A percentile compares a stretch with the other conserved stretches of the same genome.
Conservation (phyloP, 306 rosid species). For the Trifolium fragiferum region DNA sequence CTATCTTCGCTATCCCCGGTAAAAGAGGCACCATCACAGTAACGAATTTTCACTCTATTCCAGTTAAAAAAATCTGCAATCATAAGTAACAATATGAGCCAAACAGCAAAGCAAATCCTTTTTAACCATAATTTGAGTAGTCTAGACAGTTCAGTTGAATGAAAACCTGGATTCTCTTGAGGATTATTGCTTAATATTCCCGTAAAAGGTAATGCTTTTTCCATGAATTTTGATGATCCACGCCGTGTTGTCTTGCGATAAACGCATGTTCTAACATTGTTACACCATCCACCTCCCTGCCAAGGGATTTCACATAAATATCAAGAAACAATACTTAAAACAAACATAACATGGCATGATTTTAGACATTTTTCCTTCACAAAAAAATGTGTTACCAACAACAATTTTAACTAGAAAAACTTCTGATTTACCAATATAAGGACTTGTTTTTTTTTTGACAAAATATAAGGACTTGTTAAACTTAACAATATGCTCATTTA, state of each 20-base stretch:
- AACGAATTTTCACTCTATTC: slow-evolving; percentile 91
- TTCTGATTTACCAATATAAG: slow-evolving; percentile 1
- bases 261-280: slow-evolving; percentile 64
- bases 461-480: background rate
- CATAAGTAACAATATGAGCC: slow-evolving; percentile 38
- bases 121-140: slow-evolving; percentile 25
- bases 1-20: slow-evolving; percentile 73
- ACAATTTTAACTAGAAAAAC: background rate
- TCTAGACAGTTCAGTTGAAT: slow-evolving; percentile 20
- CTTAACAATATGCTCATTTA: background rate
- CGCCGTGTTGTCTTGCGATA: slow-evolving; percentile 74
- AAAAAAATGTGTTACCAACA: background rate
- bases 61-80: slow-evolving; percentile 87
- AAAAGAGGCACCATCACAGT: slow-evolving; percentile 96
- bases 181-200: slow-evolving; percentile 81
- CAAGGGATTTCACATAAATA: slow-evolving; percentile 46
- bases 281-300: slow-evolving; percentile 99
- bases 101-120: background rate
- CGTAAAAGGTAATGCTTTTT: slow-evolving; percentile 66
- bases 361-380: background rate
- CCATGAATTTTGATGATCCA: slow-evolving; percentile 85
- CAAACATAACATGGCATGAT: background rate
- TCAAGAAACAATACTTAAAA: slow-evolving; percentile 28
- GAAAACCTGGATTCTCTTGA: slow-evolving; percentile 81
- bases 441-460: no score